A percentile compares a stretch with the other conserved stretches of the same genome.
Conservation (phyloP, 306 rosid species). For the Vachellia collinsii region DNA sequence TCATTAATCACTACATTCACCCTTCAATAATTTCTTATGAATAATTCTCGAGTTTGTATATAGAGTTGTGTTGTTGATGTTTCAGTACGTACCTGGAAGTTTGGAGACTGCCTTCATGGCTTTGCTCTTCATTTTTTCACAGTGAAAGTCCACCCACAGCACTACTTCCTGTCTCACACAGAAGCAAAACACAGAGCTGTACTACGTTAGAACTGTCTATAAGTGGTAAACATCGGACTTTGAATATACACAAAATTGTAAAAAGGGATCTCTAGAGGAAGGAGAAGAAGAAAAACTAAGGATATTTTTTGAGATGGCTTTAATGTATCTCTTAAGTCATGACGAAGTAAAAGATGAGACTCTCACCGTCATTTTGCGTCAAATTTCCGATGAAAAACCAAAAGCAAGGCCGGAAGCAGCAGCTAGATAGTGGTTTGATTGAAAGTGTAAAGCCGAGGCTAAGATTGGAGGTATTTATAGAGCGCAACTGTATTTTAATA, state of each 20-base stretch:
- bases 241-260: too few species aligned
- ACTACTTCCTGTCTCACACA: conserved; percentile 6
- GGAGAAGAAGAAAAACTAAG: neutral
- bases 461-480: neutral
- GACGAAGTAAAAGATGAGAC: neutral
- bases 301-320: neutral
- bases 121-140: too few species aligned
- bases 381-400: neutral
- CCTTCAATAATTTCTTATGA: too few species aligned
- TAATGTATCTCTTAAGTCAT: neutral
- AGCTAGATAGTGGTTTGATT: neutral
- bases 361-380: neutral
- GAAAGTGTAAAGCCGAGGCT: neutral
- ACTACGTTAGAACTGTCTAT: neutral
- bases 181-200: neutral
- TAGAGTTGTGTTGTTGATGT: too few species aligned
- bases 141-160: too few species aligned
- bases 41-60: too few species aligned
- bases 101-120: too few species aligned
- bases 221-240: neutral
- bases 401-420: neutral
- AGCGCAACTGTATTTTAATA: neutral
- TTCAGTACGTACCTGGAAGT: too few species aligned
- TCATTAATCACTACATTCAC: too few species aligned
- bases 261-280: neutral